These are phyloP conservation scores for Eucommia ulmoides DNA, from an alignment of 257 asterid genomes.

Conservation along the genomic window DNA sequence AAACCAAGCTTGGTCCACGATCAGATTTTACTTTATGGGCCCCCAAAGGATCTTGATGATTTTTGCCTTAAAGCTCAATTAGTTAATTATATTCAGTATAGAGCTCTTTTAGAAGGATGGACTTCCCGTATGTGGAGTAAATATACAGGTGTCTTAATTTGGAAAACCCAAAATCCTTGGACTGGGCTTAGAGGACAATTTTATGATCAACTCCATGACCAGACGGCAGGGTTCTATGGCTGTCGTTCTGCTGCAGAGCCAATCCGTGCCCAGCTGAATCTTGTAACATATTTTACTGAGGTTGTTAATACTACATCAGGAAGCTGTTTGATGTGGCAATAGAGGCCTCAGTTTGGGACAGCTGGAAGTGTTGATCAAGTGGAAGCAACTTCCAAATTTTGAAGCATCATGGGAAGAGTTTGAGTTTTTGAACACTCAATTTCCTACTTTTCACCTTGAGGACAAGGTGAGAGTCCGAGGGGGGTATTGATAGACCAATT, in stretches of 20 bases:
- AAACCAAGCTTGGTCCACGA: constrained; percentile 78
- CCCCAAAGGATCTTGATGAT: constrained; percentile 74
- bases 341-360: constrained; percentile 82
- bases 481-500: no score
- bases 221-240: constrained; percentile 95
- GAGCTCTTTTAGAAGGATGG: constrained; percentile 98
- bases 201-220: constrained; percentile 94
- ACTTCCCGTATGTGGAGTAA: constrained; percentile 95
- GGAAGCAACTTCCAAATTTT: no score
- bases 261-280: constrained; percentile 86
- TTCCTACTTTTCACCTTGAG: no score
- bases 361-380: no score
- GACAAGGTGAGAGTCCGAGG: no score
- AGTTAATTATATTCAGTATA: constrained; percentile 79
- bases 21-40: constrained; percentile 78
- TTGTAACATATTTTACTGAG: constrained; percentile 59
- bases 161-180: constrained; percentile 99
- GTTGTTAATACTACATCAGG: no score
- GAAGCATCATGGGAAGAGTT: no score
- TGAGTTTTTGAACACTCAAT: no score
- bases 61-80: constrained; percentile 95
- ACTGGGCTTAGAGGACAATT: constrained; percentile 95
- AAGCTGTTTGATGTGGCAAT: constrained; percentile 53
- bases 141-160: constrained; percentile 87
- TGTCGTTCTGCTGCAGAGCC: constrained; percentile 95